Evolutionary conservation across 179 eudicot species (phyloP), one percentile per base, ranked within the genome.

Genomic region (Patellifolia procumbens): DNA sequence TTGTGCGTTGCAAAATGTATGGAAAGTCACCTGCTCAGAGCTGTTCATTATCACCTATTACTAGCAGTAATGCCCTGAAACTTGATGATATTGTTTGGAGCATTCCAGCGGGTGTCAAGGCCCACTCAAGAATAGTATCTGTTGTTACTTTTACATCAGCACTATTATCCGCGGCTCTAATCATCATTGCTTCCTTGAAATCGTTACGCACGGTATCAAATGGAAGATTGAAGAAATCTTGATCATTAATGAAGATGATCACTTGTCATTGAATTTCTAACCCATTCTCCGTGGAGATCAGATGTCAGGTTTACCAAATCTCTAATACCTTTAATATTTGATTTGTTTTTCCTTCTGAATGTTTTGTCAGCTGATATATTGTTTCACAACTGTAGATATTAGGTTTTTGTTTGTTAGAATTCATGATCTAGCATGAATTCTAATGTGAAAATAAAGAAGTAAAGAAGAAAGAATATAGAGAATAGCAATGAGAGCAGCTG

Each of bases 131-230:
- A 69, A 60, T 78, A 32, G 99, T 95, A 32, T 89, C 94, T 46
- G 34, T 79, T 75, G 82, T 91, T 74, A 95, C 99, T 48, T 95
- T 91, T 60, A 59, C 84, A 11, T 76, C 88, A 20, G 98, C 99
- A 35, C 73, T 81, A 55, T 68, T 89, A 34, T 84, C 95, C 6
- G 89, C 93, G 43, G 17, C 84, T 56, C 74, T 76, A 26, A 89
- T 95, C 45, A 83, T 90, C 32, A 29, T 85, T 17, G 78, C 89
- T 56, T 83, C 97, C 56, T 39, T 91, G 52, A 72, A 19, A 49
- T 79, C 78, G 61, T 82, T 94, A 13, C 76, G 5, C 7, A 28
- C 17, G 48, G 37, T 69, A 24, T 34, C 74, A 0, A 35, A 45
- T 71, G 51, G 70, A 61, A 81, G 75, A 56, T 55, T 72, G 55